phyloP scores from a whole-genome alignment of 352 stramenopile species.

The Globisporangium irregulare region DNA sequence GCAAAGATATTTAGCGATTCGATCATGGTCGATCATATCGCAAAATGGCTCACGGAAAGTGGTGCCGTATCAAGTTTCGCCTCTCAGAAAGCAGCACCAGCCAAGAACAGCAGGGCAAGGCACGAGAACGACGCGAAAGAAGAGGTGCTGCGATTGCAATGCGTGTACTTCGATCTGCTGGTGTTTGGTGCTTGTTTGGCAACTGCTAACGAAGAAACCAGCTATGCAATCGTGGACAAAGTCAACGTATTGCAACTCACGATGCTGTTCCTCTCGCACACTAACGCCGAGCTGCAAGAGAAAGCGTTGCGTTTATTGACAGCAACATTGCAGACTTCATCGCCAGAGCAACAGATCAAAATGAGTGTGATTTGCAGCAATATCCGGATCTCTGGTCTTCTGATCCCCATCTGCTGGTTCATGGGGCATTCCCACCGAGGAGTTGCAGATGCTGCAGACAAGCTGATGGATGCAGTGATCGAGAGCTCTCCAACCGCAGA shows the following conservation, averaged over 20 bases:
- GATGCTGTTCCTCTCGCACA: constrained; percentile 5
- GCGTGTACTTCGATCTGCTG: constrained; percentile 9
- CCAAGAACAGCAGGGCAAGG: no score
- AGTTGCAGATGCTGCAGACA: constrained; percentile 5
- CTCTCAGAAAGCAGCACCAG: background rate
- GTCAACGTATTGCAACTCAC: background rate
- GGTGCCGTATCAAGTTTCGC: background rate
- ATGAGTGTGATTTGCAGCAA: background rate
- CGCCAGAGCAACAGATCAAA: background rate
- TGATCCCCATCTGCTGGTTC: constrained; percentile 18
- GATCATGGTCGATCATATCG: background rate
- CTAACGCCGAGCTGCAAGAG: constrained; percentile 12
- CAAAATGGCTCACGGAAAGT: constrained; percentile 2
- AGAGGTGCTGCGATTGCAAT: background rate
- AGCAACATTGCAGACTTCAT: background rate
- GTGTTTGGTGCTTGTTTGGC: background rate
- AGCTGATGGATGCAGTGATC: constrained; percentile 4
- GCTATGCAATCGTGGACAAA: background rate
- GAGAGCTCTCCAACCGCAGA: constrained; percentile 1
- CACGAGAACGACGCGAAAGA: background rate
- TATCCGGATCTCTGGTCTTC: constrained; percentile 7
- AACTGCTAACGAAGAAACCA: background rate
- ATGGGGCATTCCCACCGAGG: constrained; percentile 4
- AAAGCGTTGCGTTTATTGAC: constrained; percentile 1
- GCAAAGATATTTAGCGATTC: constrained; percentile 1